Evolutionary conservation across 108 stramenopile genomes (phyloP).

Genomic region (Nannochloropsis gaditana): DNA sequence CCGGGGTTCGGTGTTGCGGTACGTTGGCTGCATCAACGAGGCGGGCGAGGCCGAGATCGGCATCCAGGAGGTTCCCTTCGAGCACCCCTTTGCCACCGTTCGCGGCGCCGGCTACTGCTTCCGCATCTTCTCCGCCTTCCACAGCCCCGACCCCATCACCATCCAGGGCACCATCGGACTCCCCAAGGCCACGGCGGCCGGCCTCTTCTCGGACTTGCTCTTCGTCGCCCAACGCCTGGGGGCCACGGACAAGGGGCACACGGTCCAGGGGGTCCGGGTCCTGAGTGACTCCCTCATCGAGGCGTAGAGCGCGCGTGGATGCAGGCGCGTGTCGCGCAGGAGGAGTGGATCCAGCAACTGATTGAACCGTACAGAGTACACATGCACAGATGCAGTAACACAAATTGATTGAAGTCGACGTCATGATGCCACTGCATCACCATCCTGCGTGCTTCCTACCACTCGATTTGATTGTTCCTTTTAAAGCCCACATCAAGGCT

Average conservation of each 20-base stretch:
- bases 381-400: too few relatives aligned
- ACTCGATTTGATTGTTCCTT: too few relatives aligned
- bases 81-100: slow-evolving; percentile 47
- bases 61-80: slow-evolving; percentile 43
- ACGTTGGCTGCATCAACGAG: slow-evolving; percentile 67
- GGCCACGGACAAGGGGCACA: slow-evolving; percentile 38
- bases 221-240: slow-evolving; percentile 48
- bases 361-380: too few relatives aligned
- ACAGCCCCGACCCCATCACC: slow-evolving; percentile 67
- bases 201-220: slow-evolving; percentile 73
- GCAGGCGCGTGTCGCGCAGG: too few relatives aligned
- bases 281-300: slow-evolving; percentile 12
- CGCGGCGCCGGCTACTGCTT: slow-evolving; percentile 44
- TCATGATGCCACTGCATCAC: too few relatives aligned
- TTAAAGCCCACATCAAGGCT: too few relatives aligned
- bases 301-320: background rate
- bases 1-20: slow-evolving; percentile 60
- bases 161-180: slow-evolving; percentile 77
- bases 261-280: background rate
- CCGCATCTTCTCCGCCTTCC: slow-evolving; percentile 35
- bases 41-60: slow-evolving; percentile 47
- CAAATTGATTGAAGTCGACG: too few relatives aligned
- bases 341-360: too few relatives aligned
- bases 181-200: slow-evolving; percentile 68
- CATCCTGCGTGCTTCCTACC: too few relatives aligned